These are phyloP conservation scores for Globisporangium rhizosaccharum DNA, from an alignment of 352 stramenopile species.

Conservation along the genomic window DNA sequence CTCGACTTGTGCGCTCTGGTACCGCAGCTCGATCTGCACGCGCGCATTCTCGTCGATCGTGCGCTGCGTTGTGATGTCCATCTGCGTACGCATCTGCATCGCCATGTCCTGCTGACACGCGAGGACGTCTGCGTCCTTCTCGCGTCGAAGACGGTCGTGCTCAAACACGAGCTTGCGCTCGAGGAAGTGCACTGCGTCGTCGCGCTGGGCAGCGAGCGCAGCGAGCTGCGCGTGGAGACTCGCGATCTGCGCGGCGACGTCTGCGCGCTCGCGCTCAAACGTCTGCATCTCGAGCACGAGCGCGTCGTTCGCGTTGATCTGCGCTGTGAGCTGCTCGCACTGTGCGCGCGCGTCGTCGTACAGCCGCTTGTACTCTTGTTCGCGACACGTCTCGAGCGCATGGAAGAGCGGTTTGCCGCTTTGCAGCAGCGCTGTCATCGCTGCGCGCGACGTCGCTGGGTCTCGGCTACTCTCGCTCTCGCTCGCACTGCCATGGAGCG, in stretches of 20 bases:
- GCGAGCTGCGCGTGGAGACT: slow-evolving; percentile 22
- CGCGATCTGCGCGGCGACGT: slow-evolving; percentile 23
- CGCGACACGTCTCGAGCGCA: slow-evolving; percentile 45
- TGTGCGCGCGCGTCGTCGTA: slow-evolving; percentile 37
- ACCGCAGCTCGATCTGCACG: slow-evolving; percentile 55
- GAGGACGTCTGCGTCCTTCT: slow-evolving; percentile 42
- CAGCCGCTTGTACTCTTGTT: slow-evolving; percentile 48
- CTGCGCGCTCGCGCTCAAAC: slow-evolving; percentile 32
- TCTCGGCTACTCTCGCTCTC: slow-evolving; percentile 12
- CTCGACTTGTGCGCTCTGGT: slow-evolving; percentile 53
- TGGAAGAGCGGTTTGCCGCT: slow-evolving; percentile 45
- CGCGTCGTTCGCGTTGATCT: slow-evolving; percentile 22
- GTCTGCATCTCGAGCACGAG: slow-evolving; percentile 30
- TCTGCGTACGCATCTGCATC: slow-evolving; percentile 42
- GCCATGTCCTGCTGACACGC: slow-evolving; percentile 40
- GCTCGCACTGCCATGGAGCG: slow-evolving; percentile 26
- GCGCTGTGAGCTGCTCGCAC: slow-evolving; percentile 26
- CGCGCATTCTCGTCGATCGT: slow-evolving; percentile 63
- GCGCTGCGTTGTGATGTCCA: slow-evolving; percentile 54
- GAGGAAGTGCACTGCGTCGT: slow-evolving; percentile 39
- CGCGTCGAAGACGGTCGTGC: slow-evolving; percentile 41
- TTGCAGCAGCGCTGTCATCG: slow-evolving; percentile 34
- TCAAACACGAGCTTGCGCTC: slow-evolving; percentile 60
- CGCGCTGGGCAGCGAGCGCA: slow-evolving; percentile 26
- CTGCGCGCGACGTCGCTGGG: slow-evolving; percentile 9